These are phyloP conservation scores for Talaromyces adpressus DNA, from an alignment of 495 filamentous ascomycete species.

Conservation along the genomic window DNA sequence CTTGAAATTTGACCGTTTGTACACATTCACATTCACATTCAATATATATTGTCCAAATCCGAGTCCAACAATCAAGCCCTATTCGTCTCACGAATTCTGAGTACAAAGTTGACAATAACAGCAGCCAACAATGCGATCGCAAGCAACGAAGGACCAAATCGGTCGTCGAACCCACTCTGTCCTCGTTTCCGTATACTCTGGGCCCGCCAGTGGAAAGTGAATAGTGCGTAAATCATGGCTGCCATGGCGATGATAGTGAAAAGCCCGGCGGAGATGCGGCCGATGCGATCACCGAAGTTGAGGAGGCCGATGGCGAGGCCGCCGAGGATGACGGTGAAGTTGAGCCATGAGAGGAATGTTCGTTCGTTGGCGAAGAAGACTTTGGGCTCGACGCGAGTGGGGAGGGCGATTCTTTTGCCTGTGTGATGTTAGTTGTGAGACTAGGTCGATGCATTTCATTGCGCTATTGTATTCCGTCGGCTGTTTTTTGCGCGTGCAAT, in stretches of 20 bases:
- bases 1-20: not conserved
- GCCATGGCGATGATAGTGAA: conserved; percentile 95
- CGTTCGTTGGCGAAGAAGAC: conserved; percentile 99
- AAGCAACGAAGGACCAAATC: conserved; percentile 84
- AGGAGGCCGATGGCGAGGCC: conserved; percentile 92
- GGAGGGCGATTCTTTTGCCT: conserved; percentile 98
- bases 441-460: not conserved
- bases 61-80: conserved; percentile 9
- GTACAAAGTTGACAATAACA: conserved; percentile 87
- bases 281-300: conserved; percentile 93
- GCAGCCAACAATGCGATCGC: conserved; percentile 77
- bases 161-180: conserved; percentile 93
- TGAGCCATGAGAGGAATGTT: conserved; percentile 98
- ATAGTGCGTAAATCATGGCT: conserved; percentile 89
- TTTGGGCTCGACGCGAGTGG: conserved; percentile 96
- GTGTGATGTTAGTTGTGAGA: not conserved
- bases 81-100: conserved; percentile 60
- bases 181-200: conserved; percentile 86
- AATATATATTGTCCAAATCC: not conserved
- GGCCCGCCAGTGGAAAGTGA: conserved; percentile 95
- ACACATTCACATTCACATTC: not conserved
- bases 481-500: not conserved
- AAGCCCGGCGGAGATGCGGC: conserved; percentile 82
- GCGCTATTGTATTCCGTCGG: not conserved
- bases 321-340: conserved; percentile 97